These are phyloP conservation scores for Coemansia sp. DNA, from an alignment of 192 early-diverging fungal species.

Conservation along the genomic window DNA sequence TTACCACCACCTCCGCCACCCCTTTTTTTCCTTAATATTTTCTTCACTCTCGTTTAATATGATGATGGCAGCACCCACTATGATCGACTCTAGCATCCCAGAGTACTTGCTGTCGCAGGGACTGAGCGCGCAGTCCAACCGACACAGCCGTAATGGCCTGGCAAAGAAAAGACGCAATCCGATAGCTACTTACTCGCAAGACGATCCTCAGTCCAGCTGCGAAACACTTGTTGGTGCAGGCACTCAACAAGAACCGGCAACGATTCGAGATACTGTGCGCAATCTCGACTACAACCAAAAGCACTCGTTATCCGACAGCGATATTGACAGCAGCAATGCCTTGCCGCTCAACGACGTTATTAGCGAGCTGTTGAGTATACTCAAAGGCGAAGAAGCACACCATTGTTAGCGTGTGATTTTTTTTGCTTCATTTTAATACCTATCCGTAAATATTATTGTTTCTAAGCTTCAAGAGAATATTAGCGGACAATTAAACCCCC, in stretches of 20 bases:
- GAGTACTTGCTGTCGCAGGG: conserved; percentile 40
- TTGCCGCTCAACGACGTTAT: conserved; percentile 9
- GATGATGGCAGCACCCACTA: conserved; percentile 6
- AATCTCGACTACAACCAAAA: neutral
- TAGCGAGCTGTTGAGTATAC: conserved; percentile 18
- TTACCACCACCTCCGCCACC: neutral
- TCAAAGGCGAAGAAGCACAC: conserved; percentile 19
- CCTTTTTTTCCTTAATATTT: neutral
- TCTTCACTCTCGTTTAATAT: neutral
- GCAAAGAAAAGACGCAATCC: conserved; percentile 15
- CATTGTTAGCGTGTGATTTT: neutral
- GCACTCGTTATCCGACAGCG: neutral
- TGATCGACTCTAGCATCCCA: conserved; percentile 11
- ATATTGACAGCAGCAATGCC: neutral
- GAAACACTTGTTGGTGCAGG: conserved; percentile 10
- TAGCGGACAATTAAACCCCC: neutral
- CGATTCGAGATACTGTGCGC: neutral
- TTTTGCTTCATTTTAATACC: neutral
- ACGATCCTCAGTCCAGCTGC: conserved; percentile 4
- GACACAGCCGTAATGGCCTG: conserved; percentile 13
- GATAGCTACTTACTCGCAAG: neutral
- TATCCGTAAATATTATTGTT: conserved; percentile 7
- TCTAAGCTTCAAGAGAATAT: neutral
- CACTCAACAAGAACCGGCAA: conserved; percentile 3
- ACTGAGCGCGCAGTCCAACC: conserved; percentile 28